These are phyloP conservation scores for Cytospora piceae DNA, from an alignment of 2,329 filamentous ascomycete genomes.

Conservation along the genomic window DNA sequence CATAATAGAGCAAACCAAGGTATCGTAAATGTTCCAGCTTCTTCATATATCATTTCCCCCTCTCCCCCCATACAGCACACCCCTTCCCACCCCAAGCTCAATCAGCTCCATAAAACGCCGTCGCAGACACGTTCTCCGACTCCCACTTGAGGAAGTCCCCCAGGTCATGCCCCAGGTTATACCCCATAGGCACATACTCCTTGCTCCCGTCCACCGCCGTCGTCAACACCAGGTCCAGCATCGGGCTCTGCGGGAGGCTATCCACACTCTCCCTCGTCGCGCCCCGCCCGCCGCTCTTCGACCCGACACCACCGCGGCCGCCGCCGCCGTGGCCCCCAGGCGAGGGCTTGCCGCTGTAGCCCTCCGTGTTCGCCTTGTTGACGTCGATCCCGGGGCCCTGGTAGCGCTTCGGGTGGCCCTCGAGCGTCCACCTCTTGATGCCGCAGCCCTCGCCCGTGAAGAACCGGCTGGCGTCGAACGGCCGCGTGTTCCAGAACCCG, in stretches of 20 bases:
- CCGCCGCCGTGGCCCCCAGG: neutral
- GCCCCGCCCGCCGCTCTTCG: constrained; percentile 17
- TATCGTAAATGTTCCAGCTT: neutral
- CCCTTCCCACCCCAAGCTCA: neutral
- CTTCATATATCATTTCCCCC: neutral
- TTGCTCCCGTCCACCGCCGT: constrained; percentile 45
- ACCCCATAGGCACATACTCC: constrained; percentile 59
- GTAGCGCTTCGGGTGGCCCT: constrained; percentile 40
- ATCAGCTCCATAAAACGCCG: constrained; percentile 34
- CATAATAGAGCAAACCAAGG: neutral
- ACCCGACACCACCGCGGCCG: neutral
- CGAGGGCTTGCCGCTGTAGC: constrained; percentile 20
- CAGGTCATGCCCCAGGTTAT: constrained; percentile 62
- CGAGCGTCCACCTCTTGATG: constrained; percentile 44
- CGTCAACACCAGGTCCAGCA: constrained; percentile 51
- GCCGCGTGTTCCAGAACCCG: constrained; percentile 40
- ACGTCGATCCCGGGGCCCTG: constrained; percentile 32
- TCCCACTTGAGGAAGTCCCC: constrained; percentile 64
- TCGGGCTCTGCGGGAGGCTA: constrained; percentile 56
- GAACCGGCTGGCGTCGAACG: constrained; percentile 35
- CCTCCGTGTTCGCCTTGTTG: constrained; percentile 34
- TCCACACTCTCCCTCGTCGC: constrained; percentile 41
- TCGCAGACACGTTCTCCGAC: constrained; percentile 51
- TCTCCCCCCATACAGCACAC: neutral
- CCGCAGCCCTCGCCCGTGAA: constrained; percentile 36